These are phyloP conservation scores for Monascus purpureus DNA, from an alignment of 495 filamentous ascomycete species.

Conservation along the genomic window DNA sequence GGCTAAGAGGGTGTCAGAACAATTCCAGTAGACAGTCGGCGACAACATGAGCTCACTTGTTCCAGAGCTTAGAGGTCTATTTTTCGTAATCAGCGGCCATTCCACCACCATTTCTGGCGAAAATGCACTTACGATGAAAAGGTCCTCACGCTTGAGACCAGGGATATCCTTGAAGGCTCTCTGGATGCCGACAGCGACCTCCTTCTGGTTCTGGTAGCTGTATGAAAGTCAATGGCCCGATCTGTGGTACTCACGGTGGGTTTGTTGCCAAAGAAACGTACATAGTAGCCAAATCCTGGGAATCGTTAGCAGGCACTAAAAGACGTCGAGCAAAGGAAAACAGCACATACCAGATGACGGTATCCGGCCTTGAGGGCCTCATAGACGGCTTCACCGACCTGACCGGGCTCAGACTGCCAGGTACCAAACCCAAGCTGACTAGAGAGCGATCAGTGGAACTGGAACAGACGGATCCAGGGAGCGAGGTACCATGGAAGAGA, in stretches of 20 bases:
- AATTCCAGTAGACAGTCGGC: too few relatives aligned
- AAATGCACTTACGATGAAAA: slow-evolving; percentile 35
- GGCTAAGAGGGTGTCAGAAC: too few relatives aligned
- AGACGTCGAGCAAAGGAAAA: background rate
- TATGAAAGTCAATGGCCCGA: slow-evolving; percentile 28
- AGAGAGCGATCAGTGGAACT: slow-evolving; percentile 2
- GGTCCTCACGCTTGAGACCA: slow-evolving; percentile 35
- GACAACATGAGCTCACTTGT: slow-evolving; percentile 15
- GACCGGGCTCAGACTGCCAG: slow-evolving; percentile 39
- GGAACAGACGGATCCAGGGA: background rate
- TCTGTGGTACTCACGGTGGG: background rate
- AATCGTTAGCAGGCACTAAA: slow-evolving; percentile 5
- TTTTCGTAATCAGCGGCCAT: background rate
- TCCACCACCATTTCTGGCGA: too few relatives aligned
- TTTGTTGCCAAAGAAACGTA: slow-evolving; percentile 8
- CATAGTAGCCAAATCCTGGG: slow-evolving; percentile 31
- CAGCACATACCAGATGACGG: slow-evolving; percentile 36
- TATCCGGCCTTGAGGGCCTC: slow-evolving; percentile 40
- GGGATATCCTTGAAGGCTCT: slow-evolving; percentile 30
- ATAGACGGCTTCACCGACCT: slow-evolving; percentile 40
- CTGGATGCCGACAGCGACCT: slow-evolving; percentile 32
- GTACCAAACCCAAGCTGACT: slow-evolving; percentile 41
- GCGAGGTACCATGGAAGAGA: background rate
- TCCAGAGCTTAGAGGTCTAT: slow-evolving; percentile 38
- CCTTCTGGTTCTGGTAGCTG: slow-evolving; percentile 37